These are phyloP conservation scores for Phialophora verrucosa DNA, from an alignment of 2,329 filamentous ascomycete species.

Conservation along the genomic window DNA sequence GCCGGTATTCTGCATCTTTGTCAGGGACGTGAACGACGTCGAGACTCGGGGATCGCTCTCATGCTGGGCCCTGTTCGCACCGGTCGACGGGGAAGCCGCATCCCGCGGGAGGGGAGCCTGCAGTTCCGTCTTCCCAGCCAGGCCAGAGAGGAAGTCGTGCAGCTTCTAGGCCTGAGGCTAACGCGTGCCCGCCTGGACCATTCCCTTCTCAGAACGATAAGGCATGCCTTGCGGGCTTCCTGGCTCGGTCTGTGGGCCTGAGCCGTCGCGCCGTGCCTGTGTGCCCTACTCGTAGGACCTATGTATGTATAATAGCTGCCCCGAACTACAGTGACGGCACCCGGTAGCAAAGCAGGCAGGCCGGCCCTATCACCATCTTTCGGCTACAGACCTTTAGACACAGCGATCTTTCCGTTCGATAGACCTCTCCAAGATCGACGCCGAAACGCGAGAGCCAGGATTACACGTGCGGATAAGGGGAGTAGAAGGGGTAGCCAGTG, in stretches of 20 bases:
- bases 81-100: conserved; percentile 31
- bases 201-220: conserved; percentile 5
- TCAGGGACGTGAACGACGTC: background rate
- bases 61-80: conserved; percentile 22
- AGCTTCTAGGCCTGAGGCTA: conserved; percentile 18
- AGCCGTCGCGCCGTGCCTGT: conserved; percentile 2
- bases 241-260: conserved; percentile 13
- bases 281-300: background rate
- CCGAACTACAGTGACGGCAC: background rate
- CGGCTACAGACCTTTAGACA: conserved; percentile 2
- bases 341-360: background rate
- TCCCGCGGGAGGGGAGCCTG: conserved; percentile 24
- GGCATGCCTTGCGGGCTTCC: conserved; percentile 3
- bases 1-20: background rate
- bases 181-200: conserved; percentile 2
- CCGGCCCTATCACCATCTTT: conserved; percentile 11
- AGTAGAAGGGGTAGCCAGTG: background rate
- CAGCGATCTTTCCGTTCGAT: background rate
- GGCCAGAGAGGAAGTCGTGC: conserved; percentile 10
- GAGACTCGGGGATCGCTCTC: conserved; percentile 11
- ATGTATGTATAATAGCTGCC: background rate
- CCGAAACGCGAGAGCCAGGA: background rate
- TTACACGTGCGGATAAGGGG: background rate
- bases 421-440: background rate
- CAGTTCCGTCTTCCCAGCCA: conserved; percentile 16